Evolutionary conservation across 371 early-diverging fungal genomes (phyloP).

Genomic region (Chytridiales sp.): DNA sequence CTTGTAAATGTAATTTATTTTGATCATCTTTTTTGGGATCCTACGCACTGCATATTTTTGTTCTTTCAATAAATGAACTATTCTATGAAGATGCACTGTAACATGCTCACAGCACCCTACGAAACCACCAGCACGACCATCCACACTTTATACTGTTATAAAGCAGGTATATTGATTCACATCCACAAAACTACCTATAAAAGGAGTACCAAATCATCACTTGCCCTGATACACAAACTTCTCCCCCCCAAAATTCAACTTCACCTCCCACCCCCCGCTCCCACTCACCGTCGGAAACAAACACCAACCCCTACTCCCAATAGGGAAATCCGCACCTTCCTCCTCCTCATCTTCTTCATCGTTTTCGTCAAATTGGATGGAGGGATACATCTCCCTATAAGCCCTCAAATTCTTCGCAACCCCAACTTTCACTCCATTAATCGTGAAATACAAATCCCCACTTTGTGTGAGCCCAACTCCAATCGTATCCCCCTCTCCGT

Average conservation of each 20-base stretch:
- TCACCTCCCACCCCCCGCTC: slow-evolving; percentile 16
- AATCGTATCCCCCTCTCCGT: slow-evolving; percentile 6
- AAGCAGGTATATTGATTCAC: too few species aligned
- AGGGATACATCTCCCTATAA: background rate
- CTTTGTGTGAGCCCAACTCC: slow-evolving; percentile 5
- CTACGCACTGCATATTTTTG: too few species aligned
- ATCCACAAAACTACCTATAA: too few species aligned
- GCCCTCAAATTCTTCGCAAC: background rate
- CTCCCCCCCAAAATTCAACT: slow-evolving; percentile 18
- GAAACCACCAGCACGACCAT: too few species aligned
- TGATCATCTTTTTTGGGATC: too few species aligned
- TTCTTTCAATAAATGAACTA: too few species aligned
- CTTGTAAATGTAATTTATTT: too few species aligned
- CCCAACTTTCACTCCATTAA: slow-evolving; percentile 6
- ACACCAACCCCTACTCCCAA: slow-evolving; percentile 14
- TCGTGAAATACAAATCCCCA: background rate
- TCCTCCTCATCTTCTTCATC: background rate
- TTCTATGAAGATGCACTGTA: too few species aligned
- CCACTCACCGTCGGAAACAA: slow-evolving; percentile 17
- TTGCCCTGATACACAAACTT: slow-evolving; percentile 7
- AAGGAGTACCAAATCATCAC: too few species aligned
- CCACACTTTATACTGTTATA: too few species aligned
- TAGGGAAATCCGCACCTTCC: background rate
- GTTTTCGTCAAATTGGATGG: slow-evolving; percentile 5
- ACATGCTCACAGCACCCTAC: too few species aligned